Percentiles rank a stretch among this genome's conserved stretches.
phyloP scores from a whole-genome alignment of 2,329 filamentous ascomycete species.

The Neopestalotiopsis rosae region DNA sequence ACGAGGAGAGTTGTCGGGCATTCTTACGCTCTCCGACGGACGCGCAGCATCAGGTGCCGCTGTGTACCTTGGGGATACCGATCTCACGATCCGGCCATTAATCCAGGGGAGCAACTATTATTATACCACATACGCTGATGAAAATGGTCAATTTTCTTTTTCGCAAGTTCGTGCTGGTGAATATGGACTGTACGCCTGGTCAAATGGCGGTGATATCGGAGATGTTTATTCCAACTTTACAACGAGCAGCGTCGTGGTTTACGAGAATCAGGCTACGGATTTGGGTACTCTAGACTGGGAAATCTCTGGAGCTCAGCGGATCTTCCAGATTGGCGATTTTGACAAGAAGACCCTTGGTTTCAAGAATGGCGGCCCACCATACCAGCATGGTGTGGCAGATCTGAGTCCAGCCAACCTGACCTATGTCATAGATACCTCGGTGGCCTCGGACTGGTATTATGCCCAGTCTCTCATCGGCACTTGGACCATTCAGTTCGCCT shows the following conservation, averaged over 20 bases:
- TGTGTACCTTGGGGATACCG: constrained; percentile 54
- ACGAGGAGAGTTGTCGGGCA: constrained; percentile 50
- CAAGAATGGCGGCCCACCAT: constrained; percentile 45
- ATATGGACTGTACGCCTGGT: constrained; percentile 56
- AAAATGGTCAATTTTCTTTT: constrained; percentile 48
- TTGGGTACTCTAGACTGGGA: constrained; percentile 47
- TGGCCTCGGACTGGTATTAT: constrained; percentile 52
- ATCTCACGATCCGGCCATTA: constrained; percentile 47
- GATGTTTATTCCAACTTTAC: constrained; percentile 51
- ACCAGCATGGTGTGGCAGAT: constrained; percentile 49
- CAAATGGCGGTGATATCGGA: constrained; percentile 47
- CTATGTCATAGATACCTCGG: constrained; percentile 45
- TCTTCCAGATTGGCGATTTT: constrained; percentile 55
- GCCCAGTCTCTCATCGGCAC: constrained; percentile 46
- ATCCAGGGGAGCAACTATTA: constrained; percentile 55
- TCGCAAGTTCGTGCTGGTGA: constrained; percentile 46
- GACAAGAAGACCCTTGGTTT: constrained; percentile 53
- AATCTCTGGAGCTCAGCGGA: constrained; percentile 37
- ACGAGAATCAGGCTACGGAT: constrained; percentile 37
- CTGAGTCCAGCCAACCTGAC: constrained; percentile 51
- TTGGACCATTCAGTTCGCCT: constrained; percentile 40
- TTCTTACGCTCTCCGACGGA: constrained; percentile 50
- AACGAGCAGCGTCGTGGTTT: constrained; percentile 44
- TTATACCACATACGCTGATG: constrained; percentile 52
- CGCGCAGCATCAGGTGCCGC: constrained; percentile 53